These are phyloP conservation scores for Kwoniella bestiolae DNA, from an alignment of 768 basidiomycete genomes.

Conservation along the genomic window DNA sequence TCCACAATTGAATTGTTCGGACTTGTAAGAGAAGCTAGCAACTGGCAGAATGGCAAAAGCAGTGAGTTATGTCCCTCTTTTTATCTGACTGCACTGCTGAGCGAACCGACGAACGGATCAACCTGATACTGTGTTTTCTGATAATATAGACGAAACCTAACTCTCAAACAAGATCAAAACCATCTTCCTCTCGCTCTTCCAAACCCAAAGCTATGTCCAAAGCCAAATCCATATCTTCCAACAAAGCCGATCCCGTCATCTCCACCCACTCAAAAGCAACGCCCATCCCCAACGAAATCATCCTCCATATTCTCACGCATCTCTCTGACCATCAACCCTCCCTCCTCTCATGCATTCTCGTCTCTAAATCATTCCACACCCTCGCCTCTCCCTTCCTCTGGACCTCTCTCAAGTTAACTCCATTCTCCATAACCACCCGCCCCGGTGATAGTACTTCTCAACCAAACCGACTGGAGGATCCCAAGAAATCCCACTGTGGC, in stretches of 20 bases:
- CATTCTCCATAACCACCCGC: neutral
- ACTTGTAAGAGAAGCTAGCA: neutral
- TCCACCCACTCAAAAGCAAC: neutral
- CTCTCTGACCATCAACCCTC: neutral
- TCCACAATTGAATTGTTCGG: too few relatives aligned
- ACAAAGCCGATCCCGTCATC: neutral
- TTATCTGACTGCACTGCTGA: too few relatives aligned
- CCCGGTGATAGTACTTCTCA: too few relatives aligned
- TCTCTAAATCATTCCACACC: neutral
- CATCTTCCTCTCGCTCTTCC: neutral
- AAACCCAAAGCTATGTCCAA: neutral
- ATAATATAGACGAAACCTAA: too few relatives aligned
- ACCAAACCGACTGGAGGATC: neutral
- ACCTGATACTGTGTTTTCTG: too few relatives aligned
- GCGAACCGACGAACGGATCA: too few relatives aligned
- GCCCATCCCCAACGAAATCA: neutral
- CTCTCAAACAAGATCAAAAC: neutral
- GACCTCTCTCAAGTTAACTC: neutral
- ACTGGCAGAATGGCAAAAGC: neutral
- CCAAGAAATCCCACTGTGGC: neutral
- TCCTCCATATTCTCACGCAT: neutral
- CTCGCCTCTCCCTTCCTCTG: neutral
- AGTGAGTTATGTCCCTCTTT: too few relatives aligned
- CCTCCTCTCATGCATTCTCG: neutral
- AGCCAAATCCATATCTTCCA: neutral